phyloP scores from a whole-genome alignment of 2,329 filamentous ascomycete species.

The Delphinella strobiligena region DNA sequence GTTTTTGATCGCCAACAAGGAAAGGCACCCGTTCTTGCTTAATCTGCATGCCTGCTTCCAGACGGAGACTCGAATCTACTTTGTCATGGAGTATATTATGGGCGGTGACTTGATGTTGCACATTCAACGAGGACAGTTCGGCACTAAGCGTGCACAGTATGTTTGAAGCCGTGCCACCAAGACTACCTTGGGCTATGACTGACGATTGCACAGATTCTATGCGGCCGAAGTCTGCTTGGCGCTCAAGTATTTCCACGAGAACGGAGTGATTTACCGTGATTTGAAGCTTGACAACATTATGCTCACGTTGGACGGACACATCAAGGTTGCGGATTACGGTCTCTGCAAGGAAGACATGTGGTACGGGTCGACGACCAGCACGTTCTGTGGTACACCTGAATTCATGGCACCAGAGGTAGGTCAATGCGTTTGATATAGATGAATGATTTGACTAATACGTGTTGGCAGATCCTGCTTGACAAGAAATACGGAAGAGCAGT shows the following conservation, averaged over 20 bases:
- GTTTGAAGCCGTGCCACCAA: constrained; percentile 26
- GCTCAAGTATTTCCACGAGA: constrained; percentile 98
- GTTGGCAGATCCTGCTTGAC: constrained; percentile 73
- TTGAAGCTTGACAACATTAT: constrained; percentile 81
- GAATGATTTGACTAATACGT: not conserved
- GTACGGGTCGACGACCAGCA: constrained; percentile 93
- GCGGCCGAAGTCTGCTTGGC: constrained; percentile 94
- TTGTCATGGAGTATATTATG: constrained; percentile 99
- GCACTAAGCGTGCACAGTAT: constrained; percentile 88
- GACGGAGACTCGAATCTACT: constrained; percentile 95
- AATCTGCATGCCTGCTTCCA: constrained; percentile 98
- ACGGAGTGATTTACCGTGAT: constrained; percentile 91
- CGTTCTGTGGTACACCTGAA: constrained; percentile 98
- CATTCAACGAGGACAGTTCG: constrained; percentile 93
- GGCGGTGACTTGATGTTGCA: constrained; percentile 98
- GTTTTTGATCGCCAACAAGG: constrained; percentile 92
- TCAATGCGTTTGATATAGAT: not conserved
- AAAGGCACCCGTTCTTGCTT: constrained; percentile 88
- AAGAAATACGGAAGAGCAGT: constrained; percentile 97
- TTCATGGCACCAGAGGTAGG: constrained; percentile 95
- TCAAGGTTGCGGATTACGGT: constrained; percentile 98
- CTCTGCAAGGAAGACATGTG: constrained; percentile 99
- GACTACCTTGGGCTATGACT: constrained; percentile 11
- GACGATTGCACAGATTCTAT: constrained; percentile 57
- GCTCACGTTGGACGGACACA: constrained; percentile 86